Base-by-base conservation (phyloP, 495 filamentous ascomycete species). In the Aspergillus egyptiacus region DNA sequence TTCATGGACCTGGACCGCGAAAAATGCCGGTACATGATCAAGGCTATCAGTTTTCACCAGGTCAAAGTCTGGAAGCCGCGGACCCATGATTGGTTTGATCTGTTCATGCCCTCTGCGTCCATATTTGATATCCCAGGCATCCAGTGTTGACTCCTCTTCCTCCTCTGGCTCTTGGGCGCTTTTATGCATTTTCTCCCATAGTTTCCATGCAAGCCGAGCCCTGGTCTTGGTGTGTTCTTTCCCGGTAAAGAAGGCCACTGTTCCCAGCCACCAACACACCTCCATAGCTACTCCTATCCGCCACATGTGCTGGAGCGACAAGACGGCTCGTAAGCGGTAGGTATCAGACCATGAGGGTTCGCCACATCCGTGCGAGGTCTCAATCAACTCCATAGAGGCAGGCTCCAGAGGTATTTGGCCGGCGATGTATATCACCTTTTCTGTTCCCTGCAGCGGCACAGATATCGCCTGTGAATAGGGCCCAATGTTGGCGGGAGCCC, bases 401-500 rank as follows among this genome's bases (percentile, higher is more conserved):
- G 93, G 93, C 2, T 91, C 69, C 2, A 99, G 76, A 1, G 93
- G 89, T 42, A 99, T 95, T 63, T 97, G 91, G 0, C 93, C 93
- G 1, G 94, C 91, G 10, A 96, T 73, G 39, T 78, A 78, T 9
- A 85, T 70, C 37, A 82, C 5, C 30, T 56, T 56, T 38, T 59
- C 55, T 48, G 42, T 33, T 24, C 51, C 48, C 24, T 47, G 43
- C 49, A 79, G 48, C 24, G 81, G 81, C 15, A 81, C 63, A 14
- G 80, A 72, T 37, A 93, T 81, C 1, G 93, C 89, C 68, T 99
- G 93, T 10, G 89, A 94, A 63, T 99, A 99, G 0, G 94, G 93
- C 0, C 93, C 93, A 44, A 99, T 99, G 55, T 97, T 97, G 6
- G 94, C 91, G 0, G 93, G 93, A 1, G 93, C 94, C 93, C 93